A percentile compares a stretch with the other conserved stretches of the same genome.
These are phyloP conservation scores for Cicer pinnatifidum DNA, from an alignment of 306 rosid species.

Conservation along the genomic window DNA sequence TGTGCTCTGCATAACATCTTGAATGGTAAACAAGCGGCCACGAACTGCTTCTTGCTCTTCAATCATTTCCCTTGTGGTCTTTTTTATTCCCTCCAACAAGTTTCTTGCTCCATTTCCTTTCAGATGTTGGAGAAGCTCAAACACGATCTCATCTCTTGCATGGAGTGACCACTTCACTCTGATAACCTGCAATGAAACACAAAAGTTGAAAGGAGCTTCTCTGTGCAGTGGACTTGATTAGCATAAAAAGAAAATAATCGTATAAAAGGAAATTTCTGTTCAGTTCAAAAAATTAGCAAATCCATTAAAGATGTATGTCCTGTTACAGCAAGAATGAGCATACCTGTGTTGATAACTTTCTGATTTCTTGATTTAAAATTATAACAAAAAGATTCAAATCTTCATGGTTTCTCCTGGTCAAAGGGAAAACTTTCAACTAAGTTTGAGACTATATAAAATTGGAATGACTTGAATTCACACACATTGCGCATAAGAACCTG, in stretches of 20 bases:
- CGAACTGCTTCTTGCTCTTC: slow-evolving; percentile 99
- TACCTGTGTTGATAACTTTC: slow-evolving; percentile 89
- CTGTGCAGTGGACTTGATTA: slow-evolving; percentile 17
- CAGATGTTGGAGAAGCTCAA: slow-evolving; percentile 88
- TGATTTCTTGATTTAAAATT: slow-evolving; percentile 91
- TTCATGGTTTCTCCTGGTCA: slow-evolving; percentile 83
- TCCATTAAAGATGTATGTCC: slow-evolving; percentile 27
- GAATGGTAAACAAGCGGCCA: slow-evolving; percentile 89
- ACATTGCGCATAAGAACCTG: slow-evolving; percentile 63
- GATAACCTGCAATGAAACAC: slow-evolving; percentile 69
- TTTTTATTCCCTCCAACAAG: slow-evolving; percentile 67
- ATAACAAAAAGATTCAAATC: slow-evolving; percentile 75
- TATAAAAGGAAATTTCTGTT: slow-evolving; percentile 9
- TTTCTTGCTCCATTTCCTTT: slow-evolving; percentile 67
- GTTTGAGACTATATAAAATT: slow-evolving; percentile 30
- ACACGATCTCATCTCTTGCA: slow-evolving; percentile 89
- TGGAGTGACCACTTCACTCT: slow-evolving; percentile 98
- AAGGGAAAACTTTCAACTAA: slow-evolving; percentile 22
- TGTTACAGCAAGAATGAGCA: slow-evolving; percentile 39
- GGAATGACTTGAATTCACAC: slow-evolving; percentile 28
- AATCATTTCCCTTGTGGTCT: slow-evolving; percentile 80
- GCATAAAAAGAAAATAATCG: slow-evolving; percentile 18
- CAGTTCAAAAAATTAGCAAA: slow-evolving; percentile 32
- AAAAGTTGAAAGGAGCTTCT: slow-evolving; percentile 24
- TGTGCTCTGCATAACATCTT: slow-evolving; percentile 94